Percentiles rank a stretch among this genome's conserved stretches.
Conservation (phyloP, 148 eudicot species). For the Rhododendron simsii region DNA sequence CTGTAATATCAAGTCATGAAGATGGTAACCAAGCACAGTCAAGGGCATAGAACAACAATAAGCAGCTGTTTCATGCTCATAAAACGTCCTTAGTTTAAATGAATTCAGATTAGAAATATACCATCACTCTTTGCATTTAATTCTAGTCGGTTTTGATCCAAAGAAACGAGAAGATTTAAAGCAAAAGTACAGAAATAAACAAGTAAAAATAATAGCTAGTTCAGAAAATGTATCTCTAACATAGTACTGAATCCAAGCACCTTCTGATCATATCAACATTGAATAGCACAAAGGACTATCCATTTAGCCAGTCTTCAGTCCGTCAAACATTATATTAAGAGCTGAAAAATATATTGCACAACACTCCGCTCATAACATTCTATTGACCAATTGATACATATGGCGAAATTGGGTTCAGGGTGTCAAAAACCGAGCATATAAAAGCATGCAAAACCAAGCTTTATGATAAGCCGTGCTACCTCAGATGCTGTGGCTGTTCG, state of each 20-base stretch:
- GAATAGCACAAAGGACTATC: not conserved
- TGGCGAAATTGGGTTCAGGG: not conserved
- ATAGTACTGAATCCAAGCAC: not conserved
- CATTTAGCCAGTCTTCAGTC: not conserved
- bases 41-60: conserved; percentile 1
- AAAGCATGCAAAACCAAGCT: not conserved
- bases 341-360: not conserved
- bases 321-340: not conserved
- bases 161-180: not conserved
- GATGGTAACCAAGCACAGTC: not conserved
- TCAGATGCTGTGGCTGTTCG: conserved; percentile 82
- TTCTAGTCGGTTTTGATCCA: not conserved
- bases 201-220: not conserved
- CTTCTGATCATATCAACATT: not conserved
- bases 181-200: not conserved
- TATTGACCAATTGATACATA: not conserved
- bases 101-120: not conserved
- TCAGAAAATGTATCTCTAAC: not conserved
- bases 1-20: conserved; percentile 37
- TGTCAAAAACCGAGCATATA: not conserved
- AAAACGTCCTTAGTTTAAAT: not conserved
- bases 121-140: not conserved
- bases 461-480: conserved; percentile 35
- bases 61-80: not conserved
- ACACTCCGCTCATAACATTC: not conserved